Base-by-base conservation (phyloP, 805 yeast species). In the Yarrowia deformans region DNA sequence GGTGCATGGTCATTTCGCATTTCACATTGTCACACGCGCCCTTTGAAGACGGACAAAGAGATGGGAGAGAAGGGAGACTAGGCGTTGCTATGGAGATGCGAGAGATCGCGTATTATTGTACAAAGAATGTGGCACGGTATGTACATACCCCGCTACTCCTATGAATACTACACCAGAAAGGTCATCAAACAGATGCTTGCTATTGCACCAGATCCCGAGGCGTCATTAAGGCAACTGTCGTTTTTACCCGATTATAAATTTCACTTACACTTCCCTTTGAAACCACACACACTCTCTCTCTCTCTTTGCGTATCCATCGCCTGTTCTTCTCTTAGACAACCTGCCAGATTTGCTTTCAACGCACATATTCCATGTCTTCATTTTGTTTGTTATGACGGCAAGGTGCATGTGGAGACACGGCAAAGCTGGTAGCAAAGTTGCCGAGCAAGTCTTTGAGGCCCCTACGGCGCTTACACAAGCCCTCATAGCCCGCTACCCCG, bases 291-390 rank as follows among this genome's bases (percentile, higher is more conserved):
- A n/a, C 29, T 23, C 29, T 23, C 29, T 23, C 29, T 29, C 18
- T 34, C 14, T 32, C 14, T 32, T 10, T 23, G 29, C 29, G 29
- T 2, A 23, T 23, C 29, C 29, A 23, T 23, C 29, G 29, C 29
- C 29, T 23, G 29, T 4, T 23, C 29, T 23, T 23, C 29, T 23
- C 29, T 23, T 23, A 23, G 29, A 2, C 29, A 23, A 18, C 40
- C 56, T 52, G 60, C 60, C 60, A 54, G 45, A 54, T 54, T 54
- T 54, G 60, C 60, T 54, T 54, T 54, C 43, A 23, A 54, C 23
- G 60, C 60, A 54, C 60, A 37, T 54, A 54, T 54, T 35, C 45
- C 3, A 54, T 54, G 60, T 54, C 49, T 45, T 12, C 34, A 19
- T 19, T 10, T 5, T 54, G 60, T 19, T 54, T 54, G 60, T 37